Evolutionary conservation across 441 rosid genomes (phyloP).

Genomic region (Gossypium trilobum): DNA sequence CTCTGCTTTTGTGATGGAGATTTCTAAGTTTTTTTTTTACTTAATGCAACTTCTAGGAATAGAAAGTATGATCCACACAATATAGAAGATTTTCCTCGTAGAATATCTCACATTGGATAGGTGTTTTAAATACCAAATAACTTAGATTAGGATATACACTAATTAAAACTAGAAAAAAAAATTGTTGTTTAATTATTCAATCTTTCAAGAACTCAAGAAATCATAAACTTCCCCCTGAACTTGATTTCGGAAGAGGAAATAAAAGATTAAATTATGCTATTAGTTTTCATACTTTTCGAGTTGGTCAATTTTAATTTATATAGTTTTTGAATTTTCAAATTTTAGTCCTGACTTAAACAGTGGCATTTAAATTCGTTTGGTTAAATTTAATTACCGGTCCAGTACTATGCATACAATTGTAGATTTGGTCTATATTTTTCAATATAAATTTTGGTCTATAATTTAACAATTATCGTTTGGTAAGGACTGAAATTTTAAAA

Average conservation of each 20-base stretch:
- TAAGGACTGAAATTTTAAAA: too few relatives aligned
- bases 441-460: too few relatives aligned
- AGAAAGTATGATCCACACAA: background rate
- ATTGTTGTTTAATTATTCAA: background rate
- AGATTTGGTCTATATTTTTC: too few relatives aligned
- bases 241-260: background rate
- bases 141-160: background rate
- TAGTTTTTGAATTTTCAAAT: too few relatives aligned
- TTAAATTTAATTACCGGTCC: too few relatives aligned
- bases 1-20: background rate
- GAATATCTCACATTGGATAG: background rate
- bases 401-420: too few relatives aligned
- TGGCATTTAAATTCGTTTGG: too few relatives aligned
- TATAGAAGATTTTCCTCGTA: background rate
- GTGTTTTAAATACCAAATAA: background rate
- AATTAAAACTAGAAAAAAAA: background rate
- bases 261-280: too few relatives aligned
- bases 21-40: background rate
- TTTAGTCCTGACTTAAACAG: too few relatives aligned
- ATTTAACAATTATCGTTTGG: too few relatives aligned
- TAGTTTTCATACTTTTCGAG: too few relatives aligned
- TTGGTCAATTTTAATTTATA: too few relatives aligned
- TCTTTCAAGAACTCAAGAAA: background rate
- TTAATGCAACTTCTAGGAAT: conserved; percentile 4
- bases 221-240: background rate